phyloP scores from a whole-genome alignment of 176 grass and related monocot genomes.

The Poa pratensis region DNA sequence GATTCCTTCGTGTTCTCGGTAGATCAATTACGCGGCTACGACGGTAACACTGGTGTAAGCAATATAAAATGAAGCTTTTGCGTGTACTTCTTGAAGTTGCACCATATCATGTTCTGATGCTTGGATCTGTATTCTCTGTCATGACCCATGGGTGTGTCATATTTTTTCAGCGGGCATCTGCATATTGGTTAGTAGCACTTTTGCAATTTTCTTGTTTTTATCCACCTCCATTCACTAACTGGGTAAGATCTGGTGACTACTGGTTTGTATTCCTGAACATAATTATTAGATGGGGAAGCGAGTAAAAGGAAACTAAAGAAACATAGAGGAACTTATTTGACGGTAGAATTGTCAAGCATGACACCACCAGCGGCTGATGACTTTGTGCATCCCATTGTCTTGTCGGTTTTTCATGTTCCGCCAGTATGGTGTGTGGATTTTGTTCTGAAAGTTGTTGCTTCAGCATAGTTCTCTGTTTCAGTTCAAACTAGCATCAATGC shows the following conservation, averaged over 20 bases:
- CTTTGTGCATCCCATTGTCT: neutral
- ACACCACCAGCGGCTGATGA: neutral
- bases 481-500: neutral
- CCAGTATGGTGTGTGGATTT: neutral
- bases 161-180: neutral
- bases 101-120: neutral
- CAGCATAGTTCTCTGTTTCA: neutral
- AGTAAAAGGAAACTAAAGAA: constrained; percentile 12
- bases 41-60: neutral
- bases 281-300: neutral
- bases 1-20: too few species aligned
- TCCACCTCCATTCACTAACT: neutral
- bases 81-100: neutral
- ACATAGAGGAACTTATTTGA: constrained; percentile 12
- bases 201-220: neutral
- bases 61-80: neutral
- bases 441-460: neutral
- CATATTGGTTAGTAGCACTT: neutral
- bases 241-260: neutral
- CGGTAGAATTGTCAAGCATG: neutral
- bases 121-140: constrained; percentile 2
- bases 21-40: too few species aligned
- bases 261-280: neutral
- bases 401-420: constrained; percentile 8
- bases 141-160: neutral